Evolutionary conservation across 371 early-diverging fungal genomes (phyloP), one percentile per base, ranked within the genome.

Genomic region (Rhizopus stolonifer): DNA sequence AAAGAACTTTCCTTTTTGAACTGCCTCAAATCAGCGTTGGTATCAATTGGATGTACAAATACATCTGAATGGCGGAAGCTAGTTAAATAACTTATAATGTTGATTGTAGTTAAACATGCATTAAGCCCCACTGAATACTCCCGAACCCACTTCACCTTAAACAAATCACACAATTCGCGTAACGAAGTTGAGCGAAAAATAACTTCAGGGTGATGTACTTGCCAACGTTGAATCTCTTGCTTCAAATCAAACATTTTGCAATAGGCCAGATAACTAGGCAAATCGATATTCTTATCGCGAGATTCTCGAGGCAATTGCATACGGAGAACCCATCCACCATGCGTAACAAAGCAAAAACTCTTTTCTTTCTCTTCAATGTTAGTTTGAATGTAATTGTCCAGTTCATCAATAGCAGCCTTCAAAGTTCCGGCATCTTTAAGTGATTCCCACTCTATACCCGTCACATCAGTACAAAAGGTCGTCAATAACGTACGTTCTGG

Each of bases 291-390:
- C 64, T 91, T 91, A 49, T 86, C 86, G 24, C 79, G 65, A 13
- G 87, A 81, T 60, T 91, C 89, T 8, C 88, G 69, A n/a, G 80
- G 77, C 1, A 91, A 62, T 56, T 89, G 88, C 56, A 83, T 86
- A 24, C 88, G 81, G 39, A 91, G 61, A 24, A 83, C 82, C 86
- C 87, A 85, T 3, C 85, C 87, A 13, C 88, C 88, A 62, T 89
- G 89, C 0, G 88, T 85, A 10, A 87, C 85, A 60, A 90, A 86
- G 50, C 87, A 86, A 64, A 89, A 89, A 8, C 74, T 72, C 32
- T 79, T 74, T 10, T 75, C 67, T 55, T 82, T 58, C n/a, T 69
- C 68, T 23, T 77, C 68, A 17, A 88, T 82, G 54, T 85, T 71
- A 0, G 55, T 54, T 46, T 77, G 69, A 44, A 90, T 80, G 48